These are phyloP conservation scores for Meyerozyma smithsonii DNA, from an alignment of 1,139 yeast species.

Conservation along the genomic window DNA sequence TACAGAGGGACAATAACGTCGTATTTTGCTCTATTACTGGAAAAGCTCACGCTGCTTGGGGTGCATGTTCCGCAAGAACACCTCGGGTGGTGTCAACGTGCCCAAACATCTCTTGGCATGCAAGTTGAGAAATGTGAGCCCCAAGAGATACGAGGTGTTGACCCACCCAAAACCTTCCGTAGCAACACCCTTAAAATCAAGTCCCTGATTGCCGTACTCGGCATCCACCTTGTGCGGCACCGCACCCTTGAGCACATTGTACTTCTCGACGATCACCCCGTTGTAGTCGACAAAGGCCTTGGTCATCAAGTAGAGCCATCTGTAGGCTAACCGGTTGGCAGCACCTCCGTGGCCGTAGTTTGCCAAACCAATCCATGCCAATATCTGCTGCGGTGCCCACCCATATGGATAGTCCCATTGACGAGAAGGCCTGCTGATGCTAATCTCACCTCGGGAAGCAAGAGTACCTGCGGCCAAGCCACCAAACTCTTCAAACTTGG, in stretches of 20 bases:
- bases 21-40: not conserved
- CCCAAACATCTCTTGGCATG: conserved; percentile 79
- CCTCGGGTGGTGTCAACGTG: conserved; percentile 73
- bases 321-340: conserved; percentile 69
- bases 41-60: conserved; percentile 38
- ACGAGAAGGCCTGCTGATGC: conserved; percentile 71
- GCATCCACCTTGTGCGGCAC: conserved; percentile 94
- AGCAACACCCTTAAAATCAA: conserved; percentile 88
- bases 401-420: conserved; percentile 99
- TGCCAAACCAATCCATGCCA: conserved; percentile 84
- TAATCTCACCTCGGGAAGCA: conserved; percentile 67
- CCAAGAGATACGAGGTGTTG: conserved; percentile 77
- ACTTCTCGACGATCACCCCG: conserved; percentile 95
- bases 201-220: conserved; percentile 96
- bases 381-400: conserved; percentile 98
- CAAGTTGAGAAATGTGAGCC: conserved; percentile 62
- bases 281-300: conserved; percentile 89
- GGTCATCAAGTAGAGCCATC: conserved; percentile 90
- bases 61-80: conserved; percentile 53
- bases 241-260: conserved; percentile 77
- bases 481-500: conserved; percentile 77
- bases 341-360: conserved; percentile 68
- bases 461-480: conserved; percentile 88
- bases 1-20: not conserved
- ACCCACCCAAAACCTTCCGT: conserved; percentile 98